These are phyloP conservation scores for Hypoxylon rubiginosum DNA, from an alignment of 2,329 filamentous ascomycete species.

Conservation along the genomic window DNA sequence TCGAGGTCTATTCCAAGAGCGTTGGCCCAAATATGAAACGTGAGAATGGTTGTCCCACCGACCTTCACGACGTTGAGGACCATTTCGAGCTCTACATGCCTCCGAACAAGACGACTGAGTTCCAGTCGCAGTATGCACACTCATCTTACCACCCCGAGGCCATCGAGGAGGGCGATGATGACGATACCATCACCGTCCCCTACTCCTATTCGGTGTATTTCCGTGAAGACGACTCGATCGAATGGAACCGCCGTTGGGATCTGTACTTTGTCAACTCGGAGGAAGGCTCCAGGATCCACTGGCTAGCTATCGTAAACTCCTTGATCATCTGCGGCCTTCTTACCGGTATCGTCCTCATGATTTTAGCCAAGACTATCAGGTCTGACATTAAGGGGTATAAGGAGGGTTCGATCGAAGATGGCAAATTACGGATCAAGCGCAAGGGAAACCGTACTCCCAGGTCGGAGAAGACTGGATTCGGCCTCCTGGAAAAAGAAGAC, in stretches of 20 bases:
- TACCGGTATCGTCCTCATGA: constrained; percentile 83
- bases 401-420: constrained; percentile 75
- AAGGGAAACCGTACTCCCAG: constrained; percentile 62
- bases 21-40: constrained; percentile 73
- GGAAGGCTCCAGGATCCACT: constrained; percentile 84
- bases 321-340: constrained; percentile 84
- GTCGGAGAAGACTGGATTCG: constrained; percentile 65
- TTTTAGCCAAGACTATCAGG: constrained; percentile 81
- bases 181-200: constrained; percentile 77
- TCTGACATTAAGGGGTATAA: constrained; percentile 83
- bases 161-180: constrained; percentile 70
- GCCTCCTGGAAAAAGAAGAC: constrained; percentile 72
- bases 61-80: constrained; percentile 73
- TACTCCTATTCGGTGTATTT: constrained; percentile 94
- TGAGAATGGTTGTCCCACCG: constrained; percentile 75
- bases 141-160: constrained; percentile 71
- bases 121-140: constrained; percentile 64
- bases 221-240: constrained; percentile 82
- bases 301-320: constrained; percentile 90
- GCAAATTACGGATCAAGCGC: constrained; percentile 69
- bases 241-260: constrained; percentile 90
- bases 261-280: constrained; percentile 91
- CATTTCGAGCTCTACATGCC: constrained; percentile 78
- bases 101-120: constrained; percentile 69
- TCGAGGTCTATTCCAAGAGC: constrained; percentile 92